Evolutionary conservation across 1,284 basidiomycete species (phyloP).

Genomic region (Sporisorium scitamineum): DNA sequence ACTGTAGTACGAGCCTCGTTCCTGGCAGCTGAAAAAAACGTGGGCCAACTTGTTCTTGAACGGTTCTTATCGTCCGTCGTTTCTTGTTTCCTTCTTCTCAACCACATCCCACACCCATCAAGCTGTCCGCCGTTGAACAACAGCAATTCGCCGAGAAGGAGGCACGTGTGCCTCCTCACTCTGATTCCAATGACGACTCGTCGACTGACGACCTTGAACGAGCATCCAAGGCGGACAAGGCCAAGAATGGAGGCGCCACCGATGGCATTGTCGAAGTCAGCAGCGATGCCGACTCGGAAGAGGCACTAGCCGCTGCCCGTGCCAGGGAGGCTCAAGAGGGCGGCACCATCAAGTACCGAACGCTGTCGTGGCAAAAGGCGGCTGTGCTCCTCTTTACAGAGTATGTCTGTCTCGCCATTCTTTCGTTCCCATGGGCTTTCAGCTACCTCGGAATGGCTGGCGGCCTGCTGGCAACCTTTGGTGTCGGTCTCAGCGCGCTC

Average conservation of each 20-base stretch:
- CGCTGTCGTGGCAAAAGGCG: slow-evolving; percentile 60
- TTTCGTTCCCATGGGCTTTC: slow-evolving; percentile 60
- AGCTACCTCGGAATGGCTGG: slow-evolving; percentile 62
- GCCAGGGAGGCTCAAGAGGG: slow-evolving; percentile 50
- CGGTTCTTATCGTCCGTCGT: not conserved
- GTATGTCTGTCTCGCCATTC: slow-evolving; percentile 64
- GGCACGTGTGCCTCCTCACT: slow-evolving; percentile 5
- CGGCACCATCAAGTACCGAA: slow-evolving; percentile 52
- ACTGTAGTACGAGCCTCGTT: slow-evolving; percentile 1
- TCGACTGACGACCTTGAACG: slow-evolving; percentile 44
- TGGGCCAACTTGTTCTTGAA: not conserved
- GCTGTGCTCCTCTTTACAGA: slow-evolving; percentile 59
- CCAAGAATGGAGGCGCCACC: slow-evolving; percentile 14
- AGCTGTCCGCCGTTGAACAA: slow-evolving; percentile 29
- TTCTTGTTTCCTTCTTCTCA: not conserved
- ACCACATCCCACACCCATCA: not conserved
- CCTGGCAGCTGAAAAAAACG: not conserved
- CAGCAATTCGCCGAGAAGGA: slow-evolving; percentile 27
- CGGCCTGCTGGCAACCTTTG: slow-evolving; percentile 59
- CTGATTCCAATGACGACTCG: slow-evolving; percentile 19
- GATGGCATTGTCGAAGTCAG: slow-evolving; percentile 25
- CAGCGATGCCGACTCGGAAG: slow-evolving; percentile 39
- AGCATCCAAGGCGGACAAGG: slow-evolving; percentile 13
- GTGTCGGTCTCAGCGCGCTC: slow-evolving; percentile 55
- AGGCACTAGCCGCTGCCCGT: slow-evolving; percentile 16